Evolutionary conservation across 441 rosid genomes (phyloP).

Genomic region (Erodium chrysanthum): DNA sequence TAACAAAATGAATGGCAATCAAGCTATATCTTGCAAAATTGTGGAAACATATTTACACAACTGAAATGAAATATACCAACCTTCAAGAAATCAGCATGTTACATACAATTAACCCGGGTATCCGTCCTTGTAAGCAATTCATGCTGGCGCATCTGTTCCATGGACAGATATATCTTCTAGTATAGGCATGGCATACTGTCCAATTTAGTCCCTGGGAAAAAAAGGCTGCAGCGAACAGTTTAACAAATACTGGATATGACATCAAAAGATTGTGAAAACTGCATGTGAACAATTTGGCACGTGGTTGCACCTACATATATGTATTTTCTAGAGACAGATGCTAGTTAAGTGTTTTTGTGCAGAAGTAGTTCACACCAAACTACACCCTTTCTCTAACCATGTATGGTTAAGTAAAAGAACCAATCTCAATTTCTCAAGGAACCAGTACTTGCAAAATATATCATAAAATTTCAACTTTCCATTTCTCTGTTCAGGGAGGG

Average conservation of each 20-base stretch:
- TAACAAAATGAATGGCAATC: constrained; percentile 70
- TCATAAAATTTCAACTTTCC: no score
- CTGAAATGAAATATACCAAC: not conserved
- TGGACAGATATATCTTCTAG: constrained; percentile 90
- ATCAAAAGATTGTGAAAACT: not conserved
- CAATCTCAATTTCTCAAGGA: not conserved
- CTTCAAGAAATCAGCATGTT: constrained; percentile 8
- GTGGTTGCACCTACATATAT: not conserved
- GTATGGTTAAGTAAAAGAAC: not conserved
- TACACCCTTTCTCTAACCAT: not conserved
- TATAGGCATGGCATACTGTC: constrained; percentile 93
- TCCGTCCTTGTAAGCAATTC: constrained; percentile 98
- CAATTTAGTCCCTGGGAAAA: constrained; percentile 61
- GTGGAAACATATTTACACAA: constrained; percentile 11
- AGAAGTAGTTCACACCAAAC: not conserved
- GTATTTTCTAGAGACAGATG: no score
- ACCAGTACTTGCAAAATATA: no score
- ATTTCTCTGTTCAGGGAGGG: no score
- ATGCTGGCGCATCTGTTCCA: constrained; percentile 96
- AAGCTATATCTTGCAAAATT: constrained; percentile 63
- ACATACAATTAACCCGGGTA: constrained; percentile 48
- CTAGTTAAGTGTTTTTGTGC: not conserved
- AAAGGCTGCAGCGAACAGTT: not conserved
- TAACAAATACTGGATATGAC: not conserved
- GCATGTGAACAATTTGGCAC: not conserved